A percentile compares a stretch with the other conserved stretches of the same genome.
phyloP scores from a whole-genome alignment of 2,329 filamentous ascomycete genomes.

The Scedosporium apiospermum region DNA sequence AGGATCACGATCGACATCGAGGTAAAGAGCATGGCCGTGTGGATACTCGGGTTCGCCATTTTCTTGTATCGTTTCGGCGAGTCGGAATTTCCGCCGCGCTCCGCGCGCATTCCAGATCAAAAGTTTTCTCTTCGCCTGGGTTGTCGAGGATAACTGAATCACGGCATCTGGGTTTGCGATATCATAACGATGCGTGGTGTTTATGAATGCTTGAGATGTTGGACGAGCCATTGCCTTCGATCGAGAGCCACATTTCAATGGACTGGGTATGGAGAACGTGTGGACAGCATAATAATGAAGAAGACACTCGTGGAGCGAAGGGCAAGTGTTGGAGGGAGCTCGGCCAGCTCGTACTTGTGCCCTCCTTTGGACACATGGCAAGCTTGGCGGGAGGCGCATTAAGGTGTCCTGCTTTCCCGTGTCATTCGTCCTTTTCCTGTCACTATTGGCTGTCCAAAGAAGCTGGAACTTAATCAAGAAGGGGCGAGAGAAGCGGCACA shows the following conservation, averaged over 20 bases:
- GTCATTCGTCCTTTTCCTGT: too few species aligned
- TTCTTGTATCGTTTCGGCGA: not conserved
- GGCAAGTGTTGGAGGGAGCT: too few species aligned
- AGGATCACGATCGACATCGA: not conserved
- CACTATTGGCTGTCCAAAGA: too few species aligned
- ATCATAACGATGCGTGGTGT: not conserved
- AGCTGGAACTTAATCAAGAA: too few species aligned
- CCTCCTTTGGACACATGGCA: too few species aligned
- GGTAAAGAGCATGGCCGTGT: not conserved
- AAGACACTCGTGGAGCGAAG: too few species aligned
- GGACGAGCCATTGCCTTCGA: not conserved
- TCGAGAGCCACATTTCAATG: not conserved
- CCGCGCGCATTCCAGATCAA: not conserved
- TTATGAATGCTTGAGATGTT: not conserved
- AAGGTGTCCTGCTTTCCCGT: too few species aligned
- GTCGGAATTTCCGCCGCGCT: not conserved
- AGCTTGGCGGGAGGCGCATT: too few species aligned
- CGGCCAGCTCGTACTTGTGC: too few species aligned
- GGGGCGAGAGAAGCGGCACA: too few species aligned
- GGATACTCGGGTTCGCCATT: not conserved
- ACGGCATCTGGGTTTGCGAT: not conserved
- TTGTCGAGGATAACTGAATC: not conserved
- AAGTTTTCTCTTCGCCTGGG: not conserved
- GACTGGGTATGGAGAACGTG: not conserved
- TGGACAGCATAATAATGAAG: too few species aligned